Base-by-base conservation (phyloP, 768 basidiomycete genomes). In the Royoungia palumana region DNA sequence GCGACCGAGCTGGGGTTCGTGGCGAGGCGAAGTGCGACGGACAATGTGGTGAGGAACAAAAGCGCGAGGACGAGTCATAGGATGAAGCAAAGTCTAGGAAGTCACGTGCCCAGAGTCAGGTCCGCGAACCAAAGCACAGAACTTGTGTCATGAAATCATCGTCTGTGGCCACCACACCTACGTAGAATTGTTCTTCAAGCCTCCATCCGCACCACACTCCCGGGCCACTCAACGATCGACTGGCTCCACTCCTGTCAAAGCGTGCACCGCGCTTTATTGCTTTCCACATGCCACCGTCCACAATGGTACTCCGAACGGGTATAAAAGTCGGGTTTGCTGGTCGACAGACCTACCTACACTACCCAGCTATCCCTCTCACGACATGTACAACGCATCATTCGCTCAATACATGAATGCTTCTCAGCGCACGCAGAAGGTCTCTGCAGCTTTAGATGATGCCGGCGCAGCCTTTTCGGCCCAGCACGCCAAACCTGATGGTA, bases 381-480 rank as follows among this genome's bases (percentile, higher is more conserved):
- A 32, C 45, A 60, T 63, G 61, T 46, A 61, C n/a, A 3, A 30
- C 46, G 2, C 28, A 24, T 12, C 35, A 37, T 13, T 11, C 13
- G 1, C n/a, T n/a, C n/a, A 0, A 7, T 7, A 38, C 22, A 7
- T 12, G 6, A 32, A 41, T 3, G 39, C 39, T 25, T 24, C 30
- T 19, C 27, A 37, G 1, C 56, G 41, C 11, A 49, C 41, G 10
- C 44, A 46, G 0, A 40, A 25, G 11, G 43, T 65, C 30, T 17
- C 48, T 3, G 16, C 0, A 1, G 39, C 41, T 11, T 43, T 63
- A 35, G 35, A 17, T 11, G 47, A 53, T n/a, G 54, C 55, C 34
- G 54, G 37, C 6, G 44, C 35, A 16, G 54, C 51, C 2, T 54
- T 63, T 35, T 43, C 51, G 22, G 37, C 47, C 3, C 63, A 62